These are phyloP conservation scores for Dictyostelium brefeldianum DNA, from an alignment of 78 protist genomes.

Conservation along the genomic window DNA sequence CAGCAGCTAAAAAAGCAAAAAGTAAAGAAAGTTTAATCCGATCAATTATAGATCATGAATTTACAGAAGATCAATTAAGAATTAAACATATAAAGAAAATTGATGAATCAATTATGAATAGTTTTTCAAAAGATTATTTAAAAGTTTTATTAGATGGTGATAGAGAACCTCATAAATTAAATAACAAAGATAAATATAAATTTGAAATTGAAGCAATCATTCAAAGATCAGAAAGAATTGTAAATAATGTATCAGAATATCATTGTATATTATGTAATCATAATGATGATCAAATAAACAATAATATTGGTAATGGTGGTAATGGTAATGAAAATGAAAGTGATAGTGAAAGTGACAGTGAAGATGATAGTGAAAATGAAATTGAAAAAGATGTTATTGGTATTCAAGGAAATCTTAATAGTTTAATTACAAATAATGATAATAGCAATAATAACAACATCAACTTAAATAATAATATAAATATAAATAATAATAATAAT, in stretches of 20 bases:
- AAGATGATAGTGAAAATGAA: background rate
- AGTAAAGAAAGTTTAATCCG: background rate
- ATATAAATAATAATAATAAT: background rate
- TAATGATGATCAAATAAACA: background rate
- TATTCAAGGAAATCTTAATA: background rate
- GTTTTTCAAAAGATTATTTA: constrained; percentile 3
- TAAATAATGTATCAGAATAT: background rate
- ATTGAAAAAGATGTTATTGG: background rate
- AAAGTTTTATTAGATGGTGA: constrained; percentile 1
- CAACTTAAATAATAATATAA: background rate
- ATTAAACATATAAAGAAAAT: background rate
- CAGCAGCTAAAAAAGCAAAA: background rate
- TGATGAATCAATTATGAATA: background rate
- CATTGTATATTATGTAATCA: constrained; percentile 4
- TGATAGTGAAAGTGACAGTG: background rate
- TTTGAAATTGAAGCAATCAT: background rate
- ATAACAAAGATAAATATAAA: background rate
- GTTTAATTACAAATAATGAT: too few relatives aligned
- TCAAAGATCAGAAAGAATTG: background rate
- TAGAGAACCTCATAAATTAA: background rate
- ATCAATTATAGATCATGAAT: background rate
- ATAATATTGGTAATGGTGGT: background rate
- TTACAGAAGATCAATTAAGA: background rate
- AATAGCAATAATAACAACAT: too few relatives aligned
- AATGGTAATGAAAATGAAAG: background rate